phyloP scores from a whole-genome alignment of 2,329 filamentous ascomycete genomes.

The Trichoderma asperellum region DNA sequence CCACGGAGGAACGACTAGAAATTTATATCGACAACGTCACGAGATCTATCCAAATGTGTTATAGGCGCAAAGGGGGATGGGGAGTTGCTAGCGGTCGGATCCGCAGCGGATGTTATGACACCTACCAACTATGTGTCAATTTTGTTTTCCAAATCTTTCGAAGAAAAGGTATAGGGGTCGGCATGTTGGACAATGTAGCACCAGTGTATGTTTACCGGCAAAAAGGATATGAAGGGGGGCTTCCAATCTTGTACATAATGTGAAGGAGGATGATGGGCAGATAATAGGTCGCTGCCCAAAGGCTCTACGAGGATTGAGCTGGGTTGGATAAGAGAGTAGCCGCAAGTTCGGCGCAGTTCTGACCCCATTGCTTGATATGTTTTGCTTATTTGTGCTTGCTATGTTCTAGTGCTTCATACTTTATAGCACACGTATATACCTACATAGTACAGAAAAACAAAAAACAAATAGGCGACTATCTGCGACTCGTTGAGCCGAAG shows the following conservation, averaged over 20 bases:
- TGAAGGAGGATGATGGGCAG: conserved; percentile 29
- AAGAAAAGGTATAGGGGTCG: conserved; percentile 11
- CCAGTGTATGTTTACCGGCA: conserved; percentile 33
- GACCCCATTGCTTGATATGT: not conserved
- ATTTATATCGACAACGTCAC: conserved; percentile 21
- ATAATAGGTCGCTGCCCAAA: not conserved
- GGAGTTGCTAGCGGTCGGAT: conserved; percentile 13
- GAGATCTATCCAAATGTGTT: conserved; percentile 20
- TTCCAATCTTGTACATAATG: conserved; percentile 34
- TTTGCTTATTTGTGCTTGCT: not conserved
- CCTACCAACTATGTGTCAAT: not conserved
- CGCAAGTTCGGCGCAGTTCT: conserved; percentile 20
- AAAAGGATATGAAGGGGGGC: conserved; percentile 24
- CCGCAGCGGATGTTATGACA: conserved; percentile 12
- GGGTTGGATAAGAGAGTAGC: conserved; percentile 32
- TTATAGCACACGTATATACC: not conserved
- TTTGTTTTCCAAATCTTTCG: not conserved
- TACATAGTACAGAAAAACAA: not conserved
- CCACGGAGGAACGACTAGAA: conserved; percentile 19
- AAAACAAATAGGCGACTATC: conserved; percentile 42
- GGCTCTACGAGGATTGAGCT: conserved; percentile 24
- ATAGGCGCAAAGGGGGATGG: conserved; percentile 11
- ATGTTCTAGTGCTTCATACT: not conserved
- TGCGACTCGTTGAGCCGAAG: conserved; percentile 69
- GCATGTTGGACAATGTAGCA: conserved; percentile 35